These are phyloP conservation scores for Aspergillus alliaceus DNA, from an alignment of 2,329 filamentous ascomycete species.

Conservation along the genomic window DNA sequence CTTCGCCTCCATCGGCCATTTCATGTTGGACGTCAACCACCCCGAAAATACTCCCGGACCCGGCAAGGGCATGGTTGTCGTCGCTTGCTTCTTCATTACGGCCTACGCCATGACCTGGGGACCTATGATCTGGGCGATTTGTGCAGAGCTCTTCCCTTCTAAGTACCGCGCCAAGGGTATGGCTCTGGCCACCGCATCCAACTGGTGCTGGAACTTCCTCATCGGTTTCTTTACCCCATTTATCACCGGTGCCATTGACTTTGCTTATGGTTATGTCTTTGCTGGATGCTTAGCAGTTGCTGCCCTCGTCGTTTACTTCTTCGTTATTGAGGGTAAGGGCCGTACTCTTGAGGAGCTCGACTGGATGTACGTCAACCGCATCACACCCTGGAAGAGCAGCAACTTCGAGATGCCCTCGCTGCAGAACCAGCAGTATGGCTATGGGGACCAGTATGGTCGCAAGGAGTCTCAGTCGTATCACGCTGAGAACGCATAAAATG, in stretches of 20 bases:
- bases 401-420: slow-evolving; percentile 41
- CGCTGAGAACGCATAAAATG: slow-evolving; percentile 28
- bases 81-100: slow-evolving; percentile 71
- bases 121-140: slow-evolving; percentile 55
- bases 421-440: slow-evolving; percentile 3
- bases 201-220: slow-evolving; percentile 74
- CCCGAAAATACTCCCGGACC: slow-evolving; percentile 48
- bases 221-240: slow-evolving; percentile 77
- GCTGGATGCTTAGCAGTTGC: slow-evolving; percentile 68
- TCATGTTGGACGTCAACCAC: slow-evolving; percentile 35
- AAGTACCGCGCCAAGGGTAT: slow-evolving; percentile 69
- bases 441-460: slow-evolving; percentile 18
- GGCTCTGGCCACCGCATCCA: slow-evolving; percentile 75
- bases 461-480: slow-evolving; percentile 26
- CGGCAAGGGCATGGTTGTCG: slow-evolving; percentile 69
- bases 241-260: slow-evolving; percentile 70
- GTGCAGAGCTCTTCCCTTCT: slow-evolving; percentile 44
- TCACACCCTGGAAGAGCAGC: slow-evolving; percentile 60
- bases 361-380: slow-evolving; percentile 66
- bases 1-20: slow-evolving; percentile 59
- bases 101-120: slow-evolving; percentile 70
- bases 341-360: slow-evolving; percentile 74
- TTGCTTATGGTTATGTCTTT: slow-evolving; percentile 74
- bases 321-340: slow-evolving; percentile 71
- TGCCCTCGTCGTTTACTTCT: slow-evolving; percentile 66